Conservation (phyloP, 495 filamentous ascomycete species). For the Penicillium malachiteum region DNA sequence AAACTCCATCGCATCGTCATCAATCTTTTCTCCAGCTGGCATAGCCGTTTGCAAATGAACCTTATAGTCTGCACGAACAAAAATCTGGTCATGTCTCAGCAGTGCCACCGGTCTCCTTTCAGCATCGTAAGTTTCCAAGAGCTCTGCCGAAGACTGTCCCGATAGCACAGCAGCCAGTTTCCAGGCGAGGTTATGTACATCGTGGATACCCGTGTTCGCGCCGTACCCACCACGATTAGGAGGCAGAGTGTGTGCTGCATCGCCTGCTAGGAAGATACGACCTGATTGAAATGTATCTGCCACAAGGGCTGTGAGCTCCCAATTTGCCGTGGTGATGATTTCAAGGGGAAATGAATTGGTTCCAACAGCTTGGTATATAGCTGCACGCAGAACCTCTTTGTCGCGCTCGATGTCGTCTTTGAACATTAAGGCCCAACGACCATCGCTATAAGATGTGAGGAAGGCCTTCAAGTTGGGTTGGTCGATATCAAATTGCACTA, state of each 20-base stretch:
- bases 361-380: conserved; percentile 23
- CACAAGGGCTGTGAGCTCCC: conserved; percentile 28
- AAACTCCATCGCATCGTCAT: conserved; percentile 30
- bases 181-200: conserved; percentile 49
- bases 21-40: conserved; percentile 16
- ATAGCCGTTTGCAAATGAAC: conserved; percentile 11
- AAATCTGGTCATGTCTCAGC: conserved; percentile 30
- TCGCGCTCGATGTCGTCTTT: conserved; percentile 26
- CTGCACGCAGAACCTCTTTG: conserved; percentile 9
- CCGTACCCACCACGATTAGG: conserved; percentile 49
- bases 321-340: conserved; percentile 27
- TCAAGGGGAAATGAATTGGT: conserved; percentile 21
- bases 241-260: conserved; percentile 51
- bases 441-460: conserved; percentile 28
- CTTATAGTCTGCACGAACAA: conserved; percentile 28
- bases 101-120: conserved; percentile 52
- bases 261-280: conserved; percentile 48
- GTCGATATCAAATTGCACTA: conserved; percentile 26
- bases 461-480: conserved; percentile 22
- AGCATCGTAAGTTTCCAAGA: conserved; percentile 49
- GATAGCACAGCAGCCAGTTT: conserved; percentile 46
- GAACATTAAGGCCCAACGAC: conserved; percentile 31
- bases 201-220: conserved; percentile 49
- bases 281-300: conserved; percentile 29
- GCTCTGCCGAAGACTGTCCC: conserved; percentile 29